Evolutionary conservation across 1,139 yeast genomes (phyloP), one percentile per base, ranked within the genome.

Genomic region (Lodderomyces orthopsilosis): DNA sequence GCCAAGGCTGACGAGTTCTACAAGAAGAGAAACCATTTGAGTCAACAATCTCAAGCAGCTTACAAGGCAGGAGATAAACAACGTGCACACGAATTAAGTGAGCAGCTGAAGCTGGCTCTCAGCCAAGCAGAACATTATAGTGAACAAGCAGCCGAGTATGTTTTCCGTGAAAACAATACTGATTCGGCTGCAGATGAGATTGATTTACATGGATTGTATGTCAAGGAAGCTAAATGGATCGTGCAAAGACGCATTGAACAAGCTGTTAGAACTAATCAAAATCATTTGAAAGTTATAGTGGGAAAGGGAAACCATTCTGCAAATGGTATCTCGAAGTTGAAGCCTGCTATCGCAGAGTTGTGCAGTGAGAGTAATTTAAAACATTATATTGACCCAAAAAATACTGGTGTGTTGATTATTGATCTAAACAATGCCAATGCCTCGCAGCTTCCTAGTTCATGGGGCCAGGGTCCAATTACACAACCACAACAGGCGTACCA

Each of bases 271-370:
- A 75, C 87, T 38, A 70, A 78, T 47, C 95, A 89, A 57, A 56
- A 62, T 32, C 72, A 70, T 41, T 61, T 81, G 44, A 67, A 75
- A 46, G 88, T 88, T 15, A 91, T 93, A 59, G 97, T 90, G 9
- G 98, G 98, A n/a, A 91, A 91, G 63, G 98, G 98, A 10, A 59
- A 81, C 41, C 98, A 93, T 61, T 87, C 96, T 0, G 73, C 76
- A 41, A 71, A 81, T 52, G 95, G 95, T 26, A 78, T 88, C 41
- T 93, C 96, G 41, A 91, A 90, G 63, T 66, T 93, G 54, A 87
- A 85, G 61, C 97, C 97, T 1, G 97, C 97, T 0, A 81, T 90
- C 14, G 93, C 87, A 57, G 77, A 81, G 37, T 66, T 89, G 59
- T 89, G 96, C 62, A 61, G 67, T 36, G 85, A 86, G 53, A 77